Base-by-base conservation (phyloP, 805 yeast genomes). In the Wickerhamomyces mucosus region DNA sequence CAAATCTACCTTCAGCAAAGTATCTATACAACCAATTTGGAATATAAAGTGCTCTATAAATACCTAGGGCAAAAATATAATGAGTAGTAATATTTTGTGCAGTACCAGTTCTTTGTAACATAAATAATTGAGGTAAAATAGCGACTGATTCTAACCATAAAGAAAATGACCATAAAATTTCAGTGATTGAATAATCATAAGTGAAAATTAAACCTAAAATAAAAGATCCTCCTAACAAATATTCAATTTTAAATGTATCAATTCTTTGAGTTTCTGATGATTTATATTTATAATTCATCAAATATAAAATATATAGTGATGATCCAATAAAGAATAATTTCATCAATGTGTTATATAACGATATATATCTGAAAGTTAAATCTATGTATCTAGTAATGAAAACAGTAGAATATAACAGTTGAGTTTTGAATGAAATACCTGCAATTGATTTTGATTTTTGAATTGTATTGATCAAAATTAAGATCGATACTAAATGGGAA, bases 11-110 rank as follows among this genome's bases (percentile, higher is more conserved):
- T 41, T 81, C 89, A 12, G 56, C 41, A 38, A 60, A 60, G 60
- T 78, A 84, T 55, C 96, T 74, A 69, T 86, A 92, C 43, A 86
- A 54, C 98, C 98, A 92, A 59, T 89, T 92, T 42, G 95, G 94
- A 44, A 92, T 74, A 55, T 92, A 92, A 31, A 92, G 64, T 0
- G 89, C 81, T 44, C 98, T 69, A 65, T 92, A 92, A 3, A 80
- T 44, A 12, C 98, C 98, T 51, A 92, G 64, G 2, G 96, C 95
- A 56, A 89, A 88, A 39, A 92, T 84, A 56, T 92, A 92, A 56
- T 92, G 96, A 31, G 79, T 70, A 4, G 97, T 92, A 50, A 92
- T 67, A 39, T 82, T 71, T 53, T 82, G 81, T 4, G 96, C 88
- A 46, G 81, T 80, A 13, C 96, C 96, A 2, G 89, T 75, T 42